phyloP scores from a whole-genome alignment of 768 basidiomycete species.

The Lactarius trivialis region DNA sequence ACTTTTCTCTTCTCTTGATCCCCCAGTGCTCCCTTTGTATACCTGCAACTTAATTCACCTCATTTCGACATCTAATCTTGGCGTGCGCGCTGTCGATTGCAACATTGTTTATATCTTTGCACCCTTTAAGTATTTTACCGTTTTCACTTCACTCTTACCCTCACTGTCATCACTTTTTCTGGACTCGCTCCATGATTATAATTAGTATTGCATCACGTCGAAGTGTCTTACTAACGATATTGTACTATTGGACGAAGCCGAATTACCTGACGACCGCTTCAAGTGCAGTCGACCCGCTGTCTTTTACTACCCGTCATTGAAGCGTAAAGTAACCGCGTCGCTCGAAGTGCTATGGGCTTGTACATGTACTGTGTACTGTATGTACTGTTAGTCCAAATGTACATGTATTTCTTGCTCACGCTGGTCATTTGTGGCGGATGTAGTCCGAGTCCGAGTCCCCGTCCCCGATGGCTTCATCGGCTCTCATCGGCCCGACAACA shows the following conservation, averaged over 20 bases:
- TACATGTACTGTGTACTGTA: background rate
- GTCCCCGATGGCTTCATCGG: no score
- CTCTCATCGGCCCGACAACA: no score
- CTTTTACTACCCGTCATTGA: background rate
- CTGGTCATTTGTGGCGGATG: no score
- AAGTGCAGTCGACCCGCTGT: background rate
- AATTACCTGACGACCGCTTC: conserved; percentile 4
- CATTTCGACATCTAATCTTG: conserved; percentile 14
- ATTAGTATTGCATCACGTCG: conserved; percentile 15
- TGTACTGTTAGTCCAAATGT: background rate
- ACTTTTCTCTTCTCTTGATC: background rate
- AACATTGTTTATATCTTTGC: conserved; percentile 21
- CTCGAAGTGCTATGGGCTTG: background rate
- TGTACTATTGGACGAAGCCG: conserved; percentile 14
- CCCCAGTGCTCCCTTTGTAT: conserved; percentile 12
- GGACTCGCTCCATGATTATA: conserved; percentile 15
- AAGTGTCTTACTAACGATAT: conserved; percentile 15
- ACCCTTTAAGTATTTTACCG: conserved; percentile 11
- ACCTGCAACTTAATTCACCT: conserved; percentile 18
- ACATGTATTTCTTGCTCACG: background rate
- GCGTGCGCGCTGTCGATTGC: conserved; percentile 3
- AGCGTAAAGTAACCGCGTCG: background rate
- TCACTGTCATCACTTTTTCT: conserved; percentile 3
- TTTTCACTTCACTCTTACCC: conserved; percentile 5
- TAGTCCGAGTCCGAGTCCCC: no score